phyloP scores from a whole-genome alignment of 345 rosid species.

The Linum usitatissimum region DNA sequence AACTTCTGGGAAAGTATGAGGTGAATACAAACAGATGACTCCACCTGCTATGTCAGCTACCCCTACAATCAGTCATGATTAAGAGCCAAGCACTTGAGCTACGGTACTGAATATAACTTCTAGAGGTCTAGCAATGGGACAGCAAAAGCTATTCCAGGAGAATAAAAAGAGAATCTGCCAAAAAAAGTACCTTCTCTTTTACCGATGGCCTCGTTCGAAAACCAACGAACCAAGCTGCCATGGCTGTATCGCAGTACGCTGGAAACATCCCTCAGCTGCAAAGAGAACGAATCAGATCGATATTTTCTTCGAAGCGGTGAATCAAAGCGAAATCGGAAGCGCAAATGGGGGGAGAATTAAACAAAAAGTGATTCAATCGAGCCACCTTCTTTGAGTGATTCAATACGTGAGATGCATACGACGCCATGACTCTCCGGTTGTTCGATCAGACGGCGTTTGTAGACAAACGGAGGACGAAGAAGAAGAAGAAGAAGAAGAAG shows the following conservation, averaged over 20 bases:
- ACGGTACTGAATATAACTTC: background rate
- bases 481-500: too few relatives aligned
- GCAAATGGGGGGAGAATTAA: background rate
- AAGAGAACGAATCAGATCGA: background rate
- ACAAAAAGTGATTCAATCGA: background rate
- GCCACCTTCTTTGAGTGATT: background rate
- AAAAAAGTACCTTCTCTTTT: constrained; percentile 42
- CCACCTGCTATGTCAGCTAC: too few relatives aligned
- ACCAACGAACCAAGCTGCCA: constrained; percentile 41
- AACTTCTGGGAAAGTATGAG: too few relatives aligned
- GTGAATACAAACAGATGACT: too few relatives aligned
- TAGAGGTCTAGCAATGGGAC: too few relatives aligned
- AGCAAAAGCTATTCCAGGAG: background rate
- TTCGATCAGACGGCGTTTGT: too few relatives aligned
- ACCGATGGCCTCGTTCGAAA: constrained; percentile 34
- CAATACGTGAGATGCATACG: constrained; percentile 1
- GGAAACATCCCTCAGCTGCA: constrained; percentile 54
- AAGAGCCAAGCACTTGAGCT: background rate
- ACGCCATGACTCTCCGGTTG: background rate
- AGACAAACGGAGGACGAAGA: too few relatives aligned
- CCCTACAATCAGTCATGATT: too few relatives aligned
- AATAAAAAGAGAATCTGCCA: background rate
- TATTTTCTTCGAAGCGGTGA: background rate
- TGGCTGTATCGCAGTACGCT: constrained; percentile 38
- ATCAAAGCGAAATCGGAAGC: background rate